These are phyloP conservation scores for Verticillium nubilum DNA, from an alignment of 2,329 filamentous ascomycete genomes.

Conservation along the genomic window DNA sequence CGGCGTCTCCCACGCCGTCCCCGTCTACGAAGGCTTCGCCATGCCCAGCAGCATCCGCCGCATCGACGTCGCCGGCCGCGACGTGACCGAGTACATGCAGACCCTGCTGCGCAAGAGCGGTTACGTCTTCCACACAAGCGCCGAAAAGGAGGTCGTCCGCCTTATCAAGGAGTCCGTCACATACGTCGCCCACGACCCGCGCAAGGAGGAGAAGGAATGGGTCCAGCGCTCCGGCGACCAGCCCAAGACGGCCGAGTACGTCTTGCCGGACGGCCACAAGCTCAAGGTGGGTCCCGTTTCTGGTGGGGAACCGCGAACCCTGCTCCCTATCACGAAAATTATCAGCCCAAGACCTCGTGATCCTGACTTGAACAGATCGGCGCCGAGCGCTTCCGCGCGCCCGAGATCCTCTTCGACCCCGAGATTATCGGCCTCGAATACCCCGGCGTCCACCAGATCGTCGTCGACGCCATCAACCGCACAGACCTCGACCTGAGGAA, in stretches of 20 bases:
- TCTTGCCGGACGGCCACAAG: slow-evolving; percentile 86
- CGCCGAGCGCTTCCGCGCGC: slow-evolving; percentile 88
- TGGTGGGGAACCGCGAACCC: too few relatives aligned
- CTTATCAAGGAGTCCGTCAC: slow-evolving; percentile 93
- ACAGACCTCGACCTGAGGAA: slow-evolving; percentile 96
- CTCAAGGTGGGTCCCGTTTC: slow-evolving; percentile 73
- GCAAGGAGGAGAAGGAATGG: slow-evolving; percentile 97
- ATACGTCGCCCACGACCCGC: slow-evolving; percentile 86
- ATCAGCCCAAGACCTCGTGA: background rate
- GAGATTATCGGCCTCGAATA: slow-evolving; percentile 97
- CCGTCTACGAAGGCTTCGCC: slow-evolving; percentile 95
- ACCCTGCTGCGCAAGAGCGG: slow-evolving; percentile 85
- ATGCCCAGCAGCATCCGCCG: slow-evolving; percentile 92
- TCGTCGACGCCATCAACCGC: slow-evolving; percentile 90
- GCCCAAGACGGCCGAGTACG: slow-evolving; percentile 78
- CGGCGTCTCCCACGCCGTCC: slow-evolving; percentile 93
- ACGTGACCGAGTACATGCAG: slow-evolving; percentile 95
- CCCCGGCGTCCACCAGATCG: slow-evolving; percentile 94
- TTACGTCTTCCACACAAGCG: slow-evolving; percentile 93
- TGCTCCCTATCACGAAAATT: background rate
- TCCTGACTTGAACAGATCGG: slow-evolving; percentile 56
- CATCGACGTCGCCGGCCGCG: slow-evolving; percentile 92
- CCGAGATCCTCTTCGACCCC: slow-evolving; percentile 95
- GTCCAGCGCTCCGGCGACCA: slow-evolving; percentile 58
- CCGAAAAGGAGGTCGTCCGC: slow-evolving; percentile 97